These are phyloP conservation scores for Fraxinus pennsylvanica DNA, from an alignment of 257 asterid genomes.

Conservation along the genomic window DNA sequence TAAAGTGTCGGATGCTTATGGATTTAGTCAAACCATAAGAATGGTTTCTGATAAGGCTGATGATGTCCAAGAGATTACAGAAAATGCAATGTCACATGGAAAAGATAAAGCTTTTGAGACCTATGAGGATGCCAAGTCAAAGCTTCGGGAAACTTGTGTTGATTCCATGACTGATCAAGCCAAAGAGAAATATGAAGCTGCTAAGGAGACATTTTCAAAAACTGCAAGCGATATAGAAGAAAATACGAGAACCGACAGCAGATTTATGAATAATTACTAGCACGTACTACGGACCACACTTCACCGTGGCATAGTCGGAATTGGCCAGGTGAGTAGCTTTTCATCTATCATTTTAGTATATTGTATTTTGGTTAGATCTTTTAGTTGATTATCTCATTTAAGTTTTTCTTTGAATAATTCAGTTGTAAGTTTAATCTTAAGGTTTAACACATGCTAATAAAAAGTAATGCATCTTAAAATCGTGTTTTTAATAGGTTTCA, in stretches of 20 bases:
- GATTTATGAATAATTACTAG: constrained; percentile 30
- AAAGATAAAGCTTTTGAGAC: constrained; percentile 26
- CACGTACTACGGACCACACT: not conserved
- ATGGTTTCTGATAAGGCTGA: constrained; percentile 38
- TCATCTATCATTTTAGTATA: not conserved
- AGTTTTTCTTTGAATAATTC: not conserved
- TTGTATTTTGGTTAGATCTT: not conserved
- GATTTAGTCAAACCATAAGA: constrained; percentile 18
- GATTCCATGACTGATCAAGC: constrained; percentile 41
- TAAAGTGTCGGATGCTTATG: not conserved
- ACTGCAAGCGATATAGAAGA: constrained; percentile 49
- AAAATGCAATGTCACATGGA: constrained; percentile 9
- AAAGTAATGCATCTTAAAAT: not conserved
- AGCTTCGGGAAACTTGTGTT: constrained; percentile 32
- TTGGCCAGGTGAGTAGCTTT: not conserved
- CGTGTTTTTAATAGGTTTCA: not conserved
- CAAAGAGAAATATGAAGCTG: constrained; percentile 43
- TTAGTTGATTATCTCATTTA: not conserved
- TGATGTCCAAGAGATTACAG: constrained; percentile 27
- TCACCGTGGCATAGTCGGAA: not conserved
- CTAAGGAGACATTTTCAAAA: constrained; percentile 57
- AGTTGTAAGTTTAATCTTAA: not conserved
- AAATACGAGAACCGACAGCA: constrained; percentile 26
- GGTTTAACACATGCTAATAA: not conserved
- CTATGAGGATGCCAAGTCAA: constrained; percentile 37